Evolutionary conservation across 1,139 yeast species (phyloP).

Genomic region (Nadsonia starkeyi-henricii): DNA sequence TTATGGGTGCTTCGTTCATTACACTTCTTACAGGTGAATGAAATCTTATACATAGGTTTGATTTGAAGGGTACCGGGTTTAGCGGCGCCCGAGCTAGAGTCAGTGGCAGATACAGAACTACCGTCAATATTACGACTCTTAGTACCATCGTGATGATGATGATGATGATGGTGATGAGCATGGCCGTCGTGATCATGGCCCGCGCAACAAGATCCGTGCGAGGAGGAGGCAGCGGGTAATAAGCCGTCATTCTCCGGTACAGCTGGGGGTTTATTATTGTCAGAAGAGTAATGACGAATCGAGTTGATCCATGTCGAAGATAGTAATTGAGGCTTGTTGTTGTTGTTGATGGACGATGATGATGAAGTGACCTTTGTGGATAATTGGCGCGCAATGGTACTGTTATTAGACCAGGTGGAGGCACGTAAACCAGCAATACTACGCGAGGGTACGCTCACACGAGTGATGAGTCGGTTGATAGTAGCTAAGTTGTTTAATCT

Average conservation of each 20-base stretch:
- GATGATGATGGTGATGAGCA: too few species aligned
- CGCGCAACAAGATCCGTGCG: background rate
- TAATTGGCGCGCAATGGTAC: too few species aligned
- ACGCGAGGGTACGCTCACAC: too few species aligned
- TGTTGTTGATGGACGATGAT: too few species aligned
- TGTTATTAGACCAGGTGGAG: too few species aligned
- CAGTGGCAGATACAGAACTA: background rate
- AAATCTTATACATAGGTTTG: conserved; percentile 69
- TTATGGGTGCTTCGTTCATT: conserved; percentile 71
- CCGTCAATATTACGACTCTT: background rate
- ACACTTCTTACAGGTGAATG: conserved; percentile 88
- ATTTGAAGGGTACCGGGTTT: conserved; percentile 9
- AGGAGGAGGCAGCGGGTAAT: background rate
- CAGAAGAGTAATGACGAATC: background rate
- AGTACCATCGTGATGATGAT: too few species aligned
- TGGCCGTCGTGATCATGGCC: too few species aligned
- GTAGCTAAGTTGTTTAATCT: too few species aligned
- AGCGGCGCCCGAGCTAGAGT: background rate
- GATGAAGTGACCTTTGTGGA: too few species aligned
- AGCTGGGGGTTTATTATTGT: background rate
- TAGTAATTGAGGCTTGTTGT: too few species aligned
- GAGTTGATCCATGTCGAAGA: background rate
- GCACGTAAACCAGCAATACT: too few species aligned
- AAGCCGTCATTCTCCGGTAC: background rate
- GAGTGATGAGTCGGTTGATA: too few species aligned